These are phyloP conservation scores for Stentor coeruleus DNA, from an alignment of 73 alveolate species.

Conservation along the genomic window DNA sequence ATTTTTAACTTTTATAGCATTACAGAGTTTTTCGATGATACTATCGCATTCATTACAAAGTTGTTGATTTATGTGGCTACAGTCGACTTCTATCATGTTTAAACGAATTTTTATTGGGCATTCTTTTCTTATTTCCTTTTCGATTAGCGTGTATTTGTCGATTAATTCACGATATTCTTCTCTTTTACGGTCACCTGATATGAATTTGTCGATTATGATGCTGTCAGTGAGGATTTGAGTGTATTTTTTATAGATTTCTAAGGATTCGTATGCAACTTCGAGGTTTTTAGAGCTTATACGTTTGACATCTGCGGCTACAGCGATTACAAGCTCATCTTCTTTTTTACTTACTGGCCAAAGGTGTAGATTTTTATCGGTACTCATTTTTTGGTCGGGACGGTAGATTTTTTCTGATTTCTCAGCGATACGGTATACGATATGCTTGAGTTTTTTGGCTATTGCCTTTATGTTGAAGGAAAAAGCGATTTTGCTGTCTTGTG, in stretches of 20 bases:
- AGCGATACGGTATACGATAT: slow-evolving; percentile 64
- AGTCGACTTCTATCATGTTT: slow-evolving; percentile 81
- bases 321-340: slow-evolving; percentile 77
- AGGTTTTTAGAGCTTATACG: slow-evolving; percentile 67
- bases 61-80: slow-evolving; percentile 66
- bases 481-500: slow-evolving; percentile 62
- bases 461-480: slow-evolving; percentile 61
- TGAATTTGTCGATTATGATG: slow-evolving; percentile 59
- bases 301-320: slow-evolving; percentile 57
- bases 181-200: slow-evolving; percentile 49
- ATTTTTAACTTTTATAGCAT: slow-evolving; percentile 48
- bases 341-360: slow-evolving; percentile 78
- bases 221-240: slow-evolving; percentile 69
- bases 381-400: slow-evolving; percentile 84
- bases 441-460: slow-evolving; percentile 53
- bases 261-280: slow-evolving; percentile 59
- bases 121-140: slow-evolving; percentile 56
- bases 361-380: slow-evolving; percentile 68
- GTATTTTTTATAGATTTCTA: slow-evolving; percentile 72
- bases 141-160: slow-evolving; percentile 47
- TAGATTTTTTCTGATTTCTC: slow-evolving; percentile 66
- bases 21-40: slow-evolving; percentile 46
- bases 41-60: slow-evolving; percentile 67
- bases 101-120: slow-evolving; percentile 74
- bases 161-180: slow-evolving; percentile 61